These are phyloP conservation scores for Leccinellum luteum DNA, from an alignment of 768 basidiomycete species.

Conservation along the genomic window DNA sequence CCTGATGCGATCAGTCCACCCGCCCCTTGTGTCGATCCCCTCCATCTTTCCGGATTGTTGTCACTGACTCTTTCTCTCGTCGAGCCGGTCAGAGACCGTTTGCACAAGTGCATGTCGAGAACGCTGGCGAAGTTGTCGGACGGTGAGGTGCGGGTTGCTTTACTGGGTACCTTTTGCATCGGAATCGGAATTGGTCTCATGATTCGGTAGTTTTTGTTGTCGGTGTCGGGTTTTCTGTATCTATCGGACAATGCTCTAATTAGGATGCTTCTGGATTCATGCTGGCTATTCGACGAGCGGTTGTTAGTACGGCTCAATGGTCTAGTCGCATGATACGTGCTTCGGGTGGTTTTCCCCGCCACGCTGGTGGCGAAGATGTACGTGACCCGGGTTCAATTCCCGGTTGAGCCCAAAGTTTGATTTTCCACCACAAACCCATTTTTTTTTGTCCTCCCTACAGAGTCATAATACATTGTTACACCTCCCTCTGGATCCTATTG, in stretches of 20 bases:
- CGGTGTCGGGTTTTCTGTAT: neutral
- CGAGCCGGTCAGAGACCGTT: constrained; percentile 38
- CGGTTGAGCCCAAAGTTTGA: constrained; percentile 24
- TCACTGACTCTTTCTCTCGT: constrained; percentile 61
- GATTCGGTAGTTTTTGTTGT: constrained; percentile 20
- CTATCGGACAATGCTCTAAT: neutral
- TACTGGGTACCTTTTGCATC: constrained; percentile 43
- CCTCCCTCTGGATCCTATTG: constrained; percentile 2
- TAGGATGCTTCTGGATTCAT: neutral
- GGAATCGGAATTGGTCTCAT: constrained; percentile 44
- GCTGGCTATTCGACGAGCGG: neutral
- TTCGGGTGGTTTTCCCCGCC: constrained; percentile 25
- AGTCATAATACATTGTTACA: neutral
- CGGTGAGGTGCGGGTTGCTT: constrained; percentile 30
- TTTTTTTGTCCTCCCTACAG: neutral
- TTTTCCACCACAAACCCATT: neutral
- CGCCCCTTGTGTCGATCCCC: constrained; percentile 51
- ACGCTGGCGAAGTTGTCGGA: constrained; percentile 26
- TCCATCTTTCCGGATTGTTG: constrained; percentile 64
- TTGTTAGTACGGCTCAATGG: constrained; percentile 34
- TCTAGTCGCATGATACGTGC: constrained; percentile 38
- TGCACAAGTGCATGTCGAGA: constrained; percentile 25
- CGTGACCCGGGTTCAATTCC: constrained; percentile 39
- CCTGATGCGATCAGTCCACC: constrained; percentile 15
- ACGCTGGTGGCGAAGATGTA: constrained; percentile 24